Evolutionary conservation across 257 asterid species (phyloP), one percentile per base, ranked within the genome.

Genomic region (Nicotiana obtusifolia): DNA sequence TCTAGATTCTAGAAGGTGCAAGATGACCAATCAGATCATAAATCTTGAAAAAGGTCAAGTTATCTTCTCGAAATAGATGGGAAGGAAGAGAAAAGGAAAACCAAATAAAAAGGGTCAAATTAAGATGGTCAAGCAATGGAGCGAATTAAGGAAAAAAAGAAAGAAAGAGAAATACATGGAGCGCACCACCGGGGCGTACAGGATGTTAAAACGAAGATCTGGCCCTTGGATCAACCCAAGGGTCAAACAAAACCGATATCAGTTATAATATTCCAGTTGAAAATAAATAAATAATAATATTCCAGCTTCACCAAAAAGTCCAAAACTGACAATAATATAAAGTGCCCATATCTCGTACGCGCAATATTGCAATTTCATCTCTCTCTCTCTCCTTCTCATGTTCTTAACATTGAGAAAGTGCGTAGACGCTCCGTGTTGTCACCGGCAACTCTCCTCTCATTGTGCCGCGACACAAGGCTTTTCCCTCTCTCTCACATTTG

Each of bases 211-310:
- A 47, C 26, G 80, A 49, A 49, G 44, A 49, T 52, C 80, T 64
- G 80, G 49, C 80, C 80, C 80, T 75, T 75, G 62, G 14, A 75
- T 49, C 44, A 49, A 24, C 26, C 77, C 80, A 75, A 75, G 62
- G 10, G 80, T 49, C 62, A 49, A 49, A 75, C 52, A 22, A 24
- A 17, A 52, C 57, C 57, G 17, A 52, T 52, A 52, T 41, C 49
- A 9, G 13, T 41, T 9, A 41, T 41, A 41, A 9, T 41, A 41
- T 9, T 41, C 11, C 13, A 41, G 49, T 41, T 41, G 11, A 44
- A 22, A 41, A 3, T 10, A 10, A 33, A 11, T 15, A 49, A 71
- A 20, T 10, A 41, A 13, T 56, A 20, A 41, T 17, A 24, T 47
- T 73, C 61, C 41, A 47, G 37, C 41, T 73, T 47, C 22, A 73